Evolutionary conservation across 352 stramenopile genomes (phyloP).

Genomic region (Phytophthora pseudosyringae): DNA sequence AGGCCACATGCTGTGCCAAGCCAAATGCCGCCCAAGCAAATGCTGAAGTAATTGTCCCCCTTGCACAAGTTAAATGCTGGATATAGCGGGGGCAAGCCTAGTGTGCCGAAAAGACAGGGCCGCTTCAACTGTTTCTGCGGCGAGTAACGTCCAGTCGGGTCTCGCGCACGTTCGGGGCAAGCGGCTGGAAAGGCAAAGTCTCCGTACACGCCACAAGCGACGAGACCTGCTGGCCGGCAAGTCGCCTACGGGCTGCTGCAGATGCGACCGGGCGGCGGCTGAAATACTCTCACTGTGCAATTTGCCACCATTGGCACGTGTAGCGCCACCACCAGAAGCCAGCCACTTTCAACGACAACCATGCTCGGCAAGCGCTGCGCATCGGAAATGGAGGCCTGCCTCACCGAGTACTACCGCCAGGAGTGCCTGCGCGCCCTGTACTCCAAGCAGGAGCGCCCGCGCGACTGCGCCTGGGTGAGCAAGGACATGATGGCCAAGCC

Average conservation of each 20-base stretch:
- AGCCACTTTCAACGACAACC: slow-evolving; percentile 1
- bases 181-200: slow-evolving; percentile 50
- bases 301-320: slow-evolving; percentile 45
- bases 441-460: slow-evolving; percentile 57
- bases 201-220: slow-evolving; percentile 41
- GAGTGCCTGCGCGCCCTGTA: slow-evolving; percentile 82
- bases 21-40: slow-evolving; percentile 5
- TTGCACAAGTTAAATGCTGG: neutral
- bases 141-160: slow-evolving; percentile 37
- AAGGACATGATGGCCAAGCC: slow-evolving; percentile 58
- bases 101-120: slow-evolving; percentile 15
- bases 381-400: slow-evolving; percentile 71
- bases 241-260: slow-evolving; percentile 23
- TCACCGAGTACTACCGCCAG: slow-evolving; percentile 87
- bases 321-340: slow-evolving; percentile 18
- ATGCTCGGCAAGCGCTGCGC: slow-evolving; percentile 80
- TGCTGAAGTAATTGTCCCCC: slow-evolving; percentile 21
- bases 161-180: slow-evolving; percentile 47
- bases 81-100: slow-evolving; percentile 14
- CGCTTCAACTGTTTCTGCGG: slow-evolving; percentile 13
- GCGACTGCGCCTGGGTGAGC: slow-evolving; percentile 53
- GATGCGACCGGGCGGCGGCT: slow-evolving; percentile 8
- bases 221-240: slow-evolving; percentile 38
- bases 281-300: slow-evolving; percentile 48
- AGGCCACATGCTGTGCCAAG: slow-evolving; percentile 10